Conservation (phyloP, 495 filamentous ascomycete species). For the Lepraria neglecta region DNA sequence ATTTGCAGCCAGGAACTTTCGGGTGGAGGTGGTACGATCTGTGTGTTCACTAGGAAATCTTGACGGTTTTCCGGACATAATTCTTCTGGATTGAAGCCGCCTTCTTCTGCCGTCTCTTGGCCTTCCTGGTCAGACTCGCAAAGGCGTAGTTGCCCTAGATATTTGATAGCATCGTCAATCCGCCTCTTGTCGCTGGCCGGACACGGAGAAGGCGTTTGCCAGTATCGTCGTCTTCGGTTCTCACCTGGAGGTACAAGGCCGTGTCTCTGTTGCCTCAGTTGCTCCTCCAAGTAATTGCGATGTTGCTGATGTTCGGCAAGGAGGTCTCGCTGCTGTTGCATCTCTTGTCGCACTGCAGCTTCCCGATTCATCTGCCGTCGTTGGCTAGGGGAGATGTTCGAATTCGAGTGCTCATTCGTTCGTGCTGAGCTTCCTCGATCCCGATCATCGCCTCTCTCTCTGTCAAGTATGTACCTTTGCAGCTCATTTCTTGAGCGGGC, state of each 20-base stretch:
- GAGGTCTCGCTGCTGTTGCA: slow-evolving; percentile 20
- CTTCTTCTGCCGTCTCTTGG: slow-evolving; percentile 44
- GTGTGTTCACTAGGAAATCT: slow-evolving; percentile 58
- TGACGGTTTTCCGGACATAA: slow-evolving; percentile 44
- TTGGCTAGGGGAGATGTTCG: slow-evolving; percentile 22
- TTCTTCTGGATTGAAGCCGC: slow-evolving; percentile 41
- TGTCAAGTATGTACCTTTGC: slow-evolving; percentile 44
- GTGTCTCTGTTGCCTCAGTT: slow-evolving; percentile 20
- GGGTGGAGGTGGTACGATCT: slow-evolving; percentile 47
- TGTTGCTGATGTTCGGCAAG: slow-evolving; percentile 20
- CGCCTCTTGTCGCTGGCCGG: slow-evolving; percentile 34
- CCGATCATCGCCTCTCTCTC: slow-evolving; percentile 32
- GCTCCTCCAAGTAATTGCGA: slow-evolving; percentile 20
- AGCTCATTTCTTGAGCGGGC: slow-evolving; percentile 33
- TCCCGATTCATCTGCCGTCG: slow-evolving; percentile 20
- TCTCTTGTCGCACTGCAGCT: slow-evolving; percentile 18
- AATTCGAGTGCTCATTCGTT: not conserved
- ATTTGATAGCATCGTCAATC: slow-evolving; percentile 58
- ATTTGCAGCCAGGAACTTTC: slow-evolving; percentile 60
- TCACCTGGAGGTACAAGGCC: slow-evolving; percentile 35
- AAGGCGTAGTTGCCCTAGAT: slow-evolving; percentile 55
- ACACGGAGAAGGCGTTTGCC: slow-evolving; percentile 45
- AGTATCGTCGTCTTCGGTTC: slow-evolving; percentile 46
- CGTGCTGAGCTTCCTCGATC: slow-evolving; percentile 14
- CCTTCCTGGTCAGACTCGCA: slow-evolving; percentile 52